Evolutionary conservation across 805 yeast genomes (phyloP).

Genomic region (Starmerella bacillaris): DNA sequence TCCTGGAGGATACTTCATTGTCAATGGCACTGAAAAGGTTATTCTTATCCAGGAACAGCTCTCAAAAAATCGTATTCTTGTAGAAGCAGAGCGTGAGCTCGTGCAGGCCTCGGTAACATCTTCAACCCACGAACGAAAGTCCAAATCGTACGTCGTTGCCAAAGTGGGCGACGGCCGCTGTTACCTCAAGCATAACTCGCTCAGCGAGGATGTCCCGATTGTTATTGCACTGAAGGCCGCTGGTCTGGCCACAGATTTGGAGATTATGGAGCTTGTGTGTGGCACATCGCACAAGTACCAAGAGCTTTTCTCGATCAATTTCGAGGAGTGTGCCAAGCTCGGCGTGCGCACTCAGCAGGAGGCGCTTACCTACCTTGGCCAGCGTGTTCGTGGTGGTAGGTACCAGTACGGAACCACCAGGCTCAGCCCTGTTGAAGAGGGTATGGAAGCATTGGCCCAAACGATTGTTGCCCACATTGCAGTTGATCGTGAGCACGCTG

Average conservation of each 20-base stretch:
- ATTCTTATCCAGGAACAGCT: constrained; percentile 92
- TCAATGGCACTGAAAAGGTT: constrained; percentile 94
- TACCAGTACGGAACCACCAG: constrained; percentile 29
- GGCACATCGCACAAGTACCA: constrained; percentile 79
- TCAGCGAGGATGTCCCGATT: constrained; percentile 87
- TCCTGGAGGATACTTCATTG: constrained; percentile 90
- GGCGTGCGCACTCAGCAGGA: constrained; percentile 84
- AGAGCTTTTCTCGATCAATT: constrained; percentile 78
- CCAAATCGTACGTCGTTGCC: constrained; percentile 88
- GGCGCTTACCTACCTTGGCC: constrained; percentile 79
- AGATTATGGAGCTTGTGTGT: constrained; percentile 83
- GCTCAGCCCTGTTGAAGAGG: constrained; percentile 70
- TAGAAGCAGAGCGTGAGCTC: constrained; percentile 86
- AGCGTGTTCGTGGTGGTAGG: constrained; percentile 76
- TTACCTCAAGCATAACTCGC: constrained; percentile 85
- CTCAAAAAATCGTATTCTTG: constrained; percentile 91
- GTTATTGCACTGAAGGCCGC: constrained; percentile 87
- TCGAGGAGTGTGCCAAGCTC: constrained; percentile 78
- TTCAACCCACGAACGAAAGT: constrained; percentile 93
- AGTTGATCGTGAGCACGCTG: constrained; percentile 44
- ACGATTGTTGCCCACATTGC: constrained; percentile 90
- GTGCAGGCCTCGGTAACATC: constrained; percentile 97
- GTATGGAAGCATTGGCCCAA: constrained; percentile 77
- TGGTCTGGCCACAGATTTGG: constrained; percentile 80
- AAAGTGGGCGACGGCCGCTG: constrained; percentile 56